Percentiles rank a stretch among this genome's conserved stretches.
These are phyloP conservation scores for Tuber microsphaerosporum DNA, from an alignment of 495 filamentous ascomycete genomes.

Conservation along the genomic window DNA sequence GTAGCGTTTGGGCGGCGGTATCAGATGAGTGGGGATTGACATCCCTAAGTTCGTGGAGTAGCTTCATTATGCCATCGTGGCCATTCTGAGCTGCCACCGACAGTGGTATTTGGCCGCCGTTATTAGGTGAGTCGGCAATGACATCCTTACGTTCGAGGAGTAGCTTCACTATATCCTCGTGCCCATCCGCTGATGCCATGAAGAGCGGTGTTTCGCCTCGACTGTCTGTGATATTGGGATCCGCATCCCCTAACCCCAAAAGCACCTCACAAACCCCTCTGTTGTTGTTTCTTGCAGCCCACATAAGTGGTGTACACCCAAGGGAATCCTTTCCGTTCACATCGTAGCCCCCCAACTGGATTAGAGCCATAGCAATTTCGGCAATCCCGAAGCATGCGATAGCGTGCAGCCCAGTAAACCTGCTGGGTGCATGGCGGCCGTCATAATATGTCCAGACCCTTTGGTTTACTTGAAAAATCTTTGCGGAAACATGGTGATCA, in stretches of 20 bases:
- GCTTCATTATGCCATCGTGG: background rate
- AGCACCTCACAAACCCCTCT: background rate
- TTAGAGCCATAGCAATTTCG: background rate
- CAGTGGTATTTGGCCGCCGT: background rate
- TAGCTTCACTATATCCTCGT: constrained; percentile 31
- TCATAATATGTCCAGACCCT: too few relatives aligned
- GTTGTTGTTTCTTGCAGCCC: background rate
- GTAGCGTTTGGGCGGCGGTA: background rate
- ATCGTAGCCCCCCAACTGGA: background rate
- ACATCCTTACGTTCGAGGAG: constrained; percentile 13
- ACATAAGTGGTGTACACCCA: background rate
- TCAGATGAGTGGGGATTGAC: background rate
- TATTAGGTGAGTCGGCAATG: background rate
- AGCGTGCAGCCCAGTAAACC: background rate
- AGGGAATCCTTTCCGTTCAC: background rate
- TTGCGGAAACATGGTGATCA: too few relatives aligned
- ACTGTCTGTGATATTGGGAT: background rate
- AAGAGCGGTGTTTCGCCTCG: constrained; percentile 34
- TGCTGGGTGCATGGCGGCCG: too few relatives aligned
- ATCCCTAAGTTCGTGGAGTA: background rate
- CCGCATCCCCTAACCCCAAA: background rate
- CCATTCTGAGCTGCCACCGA: background rate
- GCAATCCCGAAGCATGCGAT: background rate
- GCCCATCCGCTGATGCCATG: constrained; percentile 19
- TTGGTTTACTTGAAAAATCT: too few relatives aligned